Base-by-base conservation (phyloP, 2,329 filamentous ascomycete genomes). In the Ophiocordyceps camponoti-rufipedis region DNA sequence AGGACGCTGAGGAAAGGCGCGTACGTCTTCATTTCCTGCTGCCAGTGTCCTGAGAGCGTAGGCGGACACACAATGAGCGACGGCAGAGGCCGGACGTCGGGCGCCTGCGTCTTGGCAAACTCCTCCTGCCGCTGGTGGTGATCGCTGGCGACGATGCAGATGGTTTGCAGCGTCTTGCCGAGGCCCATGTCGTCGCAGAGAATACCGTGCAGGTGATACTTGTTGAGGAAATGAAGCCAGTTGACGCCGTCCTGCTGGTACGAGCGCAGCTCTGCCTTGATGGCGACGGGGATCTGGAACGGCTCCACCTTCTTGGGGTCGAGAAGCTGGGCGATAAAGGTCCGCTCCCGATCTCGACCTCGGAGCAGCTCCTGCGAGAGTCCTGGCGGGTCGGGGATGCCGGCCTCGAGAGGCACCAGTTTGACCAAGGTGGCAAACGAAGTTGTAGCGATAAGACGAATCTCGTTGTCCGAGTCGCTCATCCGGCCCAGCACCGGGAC, bases 241-340 rank as follows among this genome's bases (percentile, higher is more conserved):
- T 98, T 98, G 58, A 98, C 89, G 59, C 91, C 91, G 45, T 98
- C 91, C 62, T 98, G 91, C 61, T 98, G 93, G 58, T 98, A 98
- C 0, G 88, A 94, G 51, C 91, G 85, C 44, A 98, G 74, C 56
- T 94, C 86, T 0, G 91, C 93, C 62, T 96, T 96, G 68, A 98
- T 98, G 5, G 86, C 84, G 41, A 98, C 91, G 0, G 91, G 91
- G 42, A 98, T 93, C 51, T 82, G 68, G 62, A 96, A 98, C 0
- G 84, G 71, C 61, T 98, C 91, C 23, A 98, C 86, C 64, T 98
- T 98, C 64, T 94, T 94, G 5, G 87, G 84, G 58, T 98, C 91
- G 45, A 98, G 72, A 62, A 98, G 86, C 62, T 98, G 91, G 4
- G 85, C 79, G 59, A 98, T 96, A 58, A 98, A 98, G 41, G 93